phyloP scores from a whole-genome alignment of 139 green algal genomes.

The Spirogloea muscicola region DNA sequence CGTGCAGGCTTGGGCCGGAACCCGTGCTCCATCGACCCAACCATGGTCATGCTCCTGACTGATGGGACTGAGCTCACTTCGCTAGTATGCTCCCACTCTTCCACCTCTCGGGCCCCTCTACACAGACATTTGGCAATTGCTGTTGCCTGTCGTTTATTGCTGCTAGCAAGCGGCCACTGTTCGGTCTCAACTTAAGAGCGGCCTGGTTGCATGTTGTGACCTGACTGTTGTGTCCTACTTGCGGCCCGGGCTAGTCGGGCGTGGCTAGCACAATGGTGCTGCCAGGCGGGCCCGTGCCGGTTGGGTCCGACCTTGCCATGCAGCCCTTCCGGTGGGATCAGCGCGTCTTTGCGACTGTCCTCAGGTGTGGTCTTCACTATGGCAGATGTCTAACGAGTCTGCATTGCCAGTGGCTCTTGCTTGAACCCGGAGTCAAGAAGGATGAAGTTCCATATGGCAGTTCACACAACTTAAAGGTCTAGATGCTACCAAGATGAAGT shows the following conservation, averaged over 20 bases:
- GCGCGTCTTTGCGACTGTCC: slow-evolving; percentile 20
- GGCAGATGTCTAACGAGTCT: neutral
- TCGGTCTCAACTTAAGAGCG: too few species aligned
- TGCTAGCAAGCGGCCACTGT: too few species aligned
- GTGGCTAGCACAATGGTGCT: too few species aligned
- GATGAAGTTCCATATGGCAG: too few species aligned
- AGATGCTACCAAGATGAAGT: too few species aligned
- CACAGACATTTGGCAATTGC: neutral
- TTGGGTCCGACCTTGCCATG: neutral
- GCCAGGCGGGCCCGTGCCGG: neutral
- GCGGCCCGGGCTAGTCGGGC: too few species aligned
- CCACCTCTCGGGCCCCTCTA: neutral
- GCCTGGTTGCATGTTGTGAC: too few species aligned
- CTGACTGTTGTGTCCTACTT: too few species aligned
- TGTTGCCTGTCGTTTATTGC: neutral
- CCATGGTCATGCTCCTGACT: slow-evolving; percentile 35
- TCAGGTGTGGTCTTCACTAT: neutral
- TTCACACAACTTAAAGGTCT: too few species aligned
- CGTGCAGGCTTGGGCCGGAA: neutral
- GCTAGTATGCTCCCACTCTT: neutral
- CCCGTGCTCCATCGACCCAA: slow-evolving; percentile 11
- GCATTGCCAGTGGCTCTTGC: neutral
- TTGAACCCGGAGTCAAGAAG: neutral
- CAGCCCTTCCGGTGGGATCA: slow-evolving; percentile 36
- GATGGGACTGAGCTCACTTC: slow-evolving; percentile 37